Evolutionary conservation across 1,139 yeast species (phyloP).

Genomic region (Suhomyces terraborum): DNA sequence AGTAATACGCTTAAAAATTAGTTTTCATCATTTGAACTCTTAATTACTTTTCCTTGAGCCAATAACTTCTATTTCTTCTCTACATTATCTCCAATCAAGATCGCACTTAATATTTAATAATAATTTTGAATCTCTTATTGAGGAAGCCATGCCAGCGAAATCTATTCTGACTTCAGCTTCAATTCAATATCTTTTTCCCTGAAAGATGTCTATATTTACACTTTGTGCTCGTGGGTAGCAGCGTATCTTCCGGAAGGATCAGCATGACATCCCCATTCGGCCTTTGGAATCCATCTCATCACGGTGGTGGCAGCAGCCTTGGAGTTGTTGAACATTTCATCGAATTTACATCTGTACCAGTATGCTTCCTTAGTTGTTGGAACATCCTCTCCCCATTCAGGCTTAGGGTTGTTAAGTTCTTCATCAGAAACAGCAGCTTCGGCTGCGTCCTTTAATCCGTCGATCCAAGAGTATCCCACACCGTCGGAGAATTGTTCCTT

Average conservation of each 20-base stretch:
- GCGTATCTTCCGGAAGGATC: constrained; percentile 99
- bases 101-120: too few relatives aligned
- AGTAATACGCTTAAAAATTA: too few relatives aligned
- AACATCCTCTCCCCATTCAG: constrained; percentile 93
- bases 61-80: constrained; percentile 1
- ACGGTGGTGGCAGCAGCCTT: constrained; percentile 94
- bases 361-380: constrained; percentile 99
- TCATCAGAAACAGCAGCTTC: constrained; percentile 85
- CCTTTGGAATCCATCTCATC: constrained; percentile 99
- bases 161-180: too few relatives aligned
- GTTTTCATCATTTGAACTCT: too few relatives aligned
- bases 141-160: too few relatives aligned
- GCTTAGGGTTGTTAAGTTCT: constrained; percentile 83
- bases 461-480: constrained; percentile 99
- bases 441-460: constrained; percentile 93
- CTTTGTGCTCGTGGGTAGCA: constrained; percentile 72
- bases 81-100: too few relatives aligned
- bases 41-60: too few relatives aligned
- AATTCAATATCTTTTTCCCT: background rate
- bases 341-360: constrained; percentile 97
- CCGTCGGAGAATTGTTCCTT: constrained; percentile 99
- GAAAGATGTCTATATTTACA: constrained; percentile 15
- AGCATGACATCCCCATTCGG: constrained; percentile 99
- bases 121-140: too few relatives aligned
- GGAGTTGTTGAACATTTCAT: constrained; percentile 78